phyloP scores from a whole-genome alignment of 352 stramenopile genomes.

The Globisporangium recalcitrans region DNA sequence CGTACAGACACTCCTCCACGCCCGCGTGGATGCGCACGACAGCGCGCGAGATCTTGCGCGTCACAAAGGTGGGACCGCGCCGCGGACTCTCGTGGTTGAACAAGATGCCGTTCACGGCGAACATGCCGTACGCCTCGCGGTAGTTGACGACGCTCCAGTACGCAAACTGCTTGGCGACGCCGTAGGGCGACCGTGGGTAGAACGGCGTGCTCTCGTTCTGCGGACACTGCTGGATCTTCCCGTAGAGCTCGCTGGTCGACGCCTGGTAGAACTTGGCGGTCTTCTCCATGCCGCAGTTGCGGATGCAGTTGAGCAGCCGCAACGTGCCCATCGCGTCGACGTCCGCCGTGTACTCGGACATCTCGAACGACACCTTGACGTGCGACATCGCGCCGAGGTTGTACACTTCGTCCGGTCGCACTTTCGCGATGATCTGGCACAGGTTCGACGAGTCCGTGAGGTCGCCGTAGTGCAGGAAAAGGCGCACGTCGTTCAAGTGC shows the following conservation, averaged over 20 bases:
- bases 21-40: slow-evolving; percentile 92
- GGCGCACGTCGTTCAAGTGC: slow-evolving; percentile 89
- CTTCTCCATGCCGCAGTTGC: slow-evolving; percentile 82
- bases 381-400: slow-evolving; percentile 99
- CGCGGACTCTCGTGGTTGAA: slow-evolving; percentile 99
- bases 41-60: slow-evolving; percentile 96
- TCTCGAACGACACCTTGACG: slow-evolving; percentile 99
- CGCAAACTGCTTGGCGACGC: slow-evolving; percentile 97
- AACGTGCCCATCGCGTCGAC: slow-evolving; percentile 95
- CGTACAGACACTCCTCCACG: slow-evolving; percentile 93
- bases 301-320: slow-evolving; percentile 96
- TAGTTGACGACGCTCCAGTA: slow-evolving; percentile 99
- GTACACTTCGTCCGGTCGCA: slow-evolving; percentile 98
- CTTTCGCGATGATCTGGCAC: slow-evolving; percentile 92
- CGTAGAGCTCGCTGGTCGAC: slow-evolving; percentile 98
- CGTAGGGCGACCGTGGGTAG: slow-evolving; percentile 98
- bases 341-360: slow-evolving; percentile 99
- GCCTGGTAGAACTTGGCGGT: slow-evolving; percentile 93
- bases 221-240: slow-evolving; percentile 95
- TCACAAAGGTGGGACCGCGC: slow-evolving; percentile 97
- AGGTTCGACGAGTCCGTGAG: slow-evolving; percentile 97
- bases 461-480: slow-evolving; percentile 99
- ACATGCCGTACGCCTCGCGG: slow-evolving; percentile 95
- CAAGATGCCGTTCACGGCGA: slow-evolving; percentile 96
- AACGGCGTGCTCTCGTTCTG: slow-evolving; percentile 97